Percentiles rank a stretch among this genome's conserved stretches.
Evolutionary conservation across 805 yeast genomes (phyloP).

Genomic region (Torulaspora franciscae): DNA sequence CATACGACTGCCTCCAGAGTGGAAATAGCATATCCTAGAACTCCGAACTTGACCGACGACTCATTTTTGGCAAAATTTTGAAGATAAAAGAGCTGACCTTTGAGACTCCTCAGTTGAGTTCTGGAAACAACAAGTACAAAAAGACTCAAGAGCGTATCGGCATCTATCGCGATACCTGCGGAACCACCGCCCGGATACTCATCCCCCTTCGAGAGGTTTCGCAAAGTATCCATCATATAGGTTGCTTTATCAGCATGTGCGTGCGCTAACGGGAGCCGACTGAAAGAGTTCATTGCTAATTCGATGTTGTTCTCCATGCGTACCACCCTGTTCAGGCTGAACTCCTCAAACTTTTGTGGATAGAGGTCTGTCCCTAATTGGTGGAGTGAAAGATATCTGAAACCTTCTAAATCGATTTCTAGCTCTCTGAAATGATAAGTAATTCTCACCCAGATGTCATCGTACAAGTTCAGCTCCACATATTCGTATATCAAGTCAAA

Average conservation of each 20-base stretch:
- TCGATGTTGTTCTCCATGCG: conserved; percentile 43
- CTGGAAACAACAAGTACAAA: conserved; percentile 66
- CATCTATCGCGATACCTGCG: conserved; percentile 48
- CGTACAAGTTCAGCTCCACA: conserved; percentile 64
- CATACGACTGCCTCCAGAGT: conserved; percentile 77
- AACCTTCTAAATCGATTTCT: conserved; percentile 21
- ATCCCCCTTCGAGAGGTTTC: conserved; percentile 40
- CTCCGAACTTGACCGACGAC: conserved; percentile 51
- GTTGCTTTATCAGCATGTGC: conserved; percentile 46
- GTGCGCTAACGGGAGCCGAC: conserved; percentile 43
- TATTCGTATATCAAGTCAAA: conserved; percentile 58
- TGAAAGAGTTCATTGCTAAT: conserved; percentile 49
- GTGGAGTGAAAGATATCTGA: conserved; percentile 37
- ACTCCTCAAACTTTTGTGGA: conserved; percentile 33
- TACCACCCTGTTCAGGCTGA: conserved; percentile 29
- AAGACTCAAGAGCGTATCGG: conserved; percentile 73
- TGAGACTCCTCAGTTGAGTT: conserved; percentile 53
- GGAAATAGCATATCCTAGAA: conserved; percentile 69
- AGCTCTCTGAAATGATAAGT: conserved; percentile 26
- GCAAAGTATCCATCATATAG: conserved; percentile 49
- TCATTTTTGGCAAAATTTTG: conserved; percentile 47
- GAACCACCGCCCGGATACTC: conserved; percentile 14
- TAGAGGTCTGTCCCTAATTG: conserved; percentile 45
- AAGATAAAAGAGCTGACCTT: conserved; percentile 61
- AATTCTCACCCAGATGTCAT: conserved; percentile 56